Conservation (phyloP, 1,284 basidiomycete genomes). For the Hemileia vastatrix region DNA sequence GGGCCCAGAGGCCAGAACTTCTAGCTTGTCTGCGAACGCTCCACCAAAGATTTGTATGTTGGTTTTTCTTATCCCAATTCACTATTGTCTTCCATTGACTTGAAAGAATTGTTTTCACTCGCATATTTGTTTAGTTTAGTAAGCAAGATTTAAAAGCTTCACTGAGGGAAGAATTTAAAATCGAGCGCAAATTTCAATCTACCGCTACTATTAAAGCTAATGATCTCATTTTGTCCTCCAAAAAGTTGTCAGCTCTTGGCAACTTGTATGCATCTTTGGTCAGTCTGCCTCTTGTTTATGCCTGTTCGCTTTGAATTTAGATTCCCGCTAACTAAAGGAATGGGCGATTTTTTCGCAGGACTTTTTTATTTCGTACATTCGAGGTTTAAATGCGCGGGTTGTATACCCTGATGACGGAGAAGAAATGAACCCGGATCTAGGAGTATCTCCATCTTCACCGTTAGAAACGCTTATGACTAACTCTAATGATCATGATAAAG, state of each 20-base stretch:
- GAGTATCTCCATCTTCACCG: too few relatives aligned
- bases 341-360: conserved; percentile 2
- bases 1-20: conserved; percentile 75
- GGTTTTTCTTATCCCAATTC: not conserved
- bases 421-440: too few relatives aligned
- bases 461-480: conserved; percentile 57
- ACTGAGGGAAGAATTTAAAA: conserved; percentile 55
- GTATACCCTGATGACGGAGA: too few relatives aligned
- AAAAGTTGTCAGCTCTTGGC: conserved; percentile 66
- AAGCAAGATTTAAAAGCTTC: not conserved
- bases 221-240: conserved; percentile 65
- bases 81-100: conserved; percentile 20
- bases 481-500: conserved; percentile 69
- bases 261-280: conserved; percentile 79
- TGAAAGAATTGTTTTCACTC: not conserved
- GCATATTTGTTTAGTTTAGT: not conserved
- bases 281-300: conserved; percentile 40
- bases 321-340: conserved; percentile 3
- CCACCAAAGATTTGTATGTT: conserved; percentile 45
- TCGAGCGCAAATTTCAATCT: conserved; percentile 60
- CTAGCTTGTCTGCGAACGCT: conserved; percentile 59
- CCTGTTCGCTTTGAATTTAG: not conserved
- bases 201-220: conserved; percentile 52
- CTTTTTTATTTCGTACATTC: conserved; percentile 29
- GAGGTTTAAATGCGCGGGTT: too few relatives aligned